Conservation (phyloP, 2,329 filamentous ascomycete genomes). For the Talaromyces amestolkiae region DNA sequence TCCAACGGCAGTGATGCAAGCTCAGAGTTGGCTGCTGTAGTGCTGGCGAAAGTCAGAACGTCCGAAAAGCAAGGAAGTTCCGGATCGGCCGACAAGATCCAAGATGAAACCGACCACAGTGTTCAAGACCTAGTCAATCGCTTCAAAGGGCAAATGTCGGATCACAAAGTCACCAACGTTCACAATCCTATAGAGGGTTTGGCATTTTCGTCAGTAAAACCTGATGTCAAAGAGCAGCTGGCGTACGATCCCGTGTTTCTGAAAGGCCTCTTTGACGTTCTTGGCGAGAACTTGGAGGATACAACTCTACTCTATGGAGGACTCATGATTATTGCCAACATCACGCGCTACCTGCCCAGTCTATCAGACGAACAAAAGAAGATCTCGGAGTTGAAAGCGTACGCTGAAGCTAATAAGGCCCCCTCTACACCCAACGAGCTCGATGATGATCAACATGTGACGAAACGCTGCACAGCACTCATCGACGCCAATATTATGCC, state of each 20-base stretch:
- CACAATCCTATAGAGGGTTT: constrained; percentile 83
- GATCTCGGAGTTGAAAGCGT: constrained; percentile 87
- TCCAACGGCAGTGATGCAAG: constrained; percentile 63
- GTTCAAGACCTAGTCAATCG: constrained; percentile 54
- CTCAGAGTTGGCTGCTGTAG: constrained; percentile 62
- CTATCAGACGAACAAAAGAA: constrained; percentile 89
- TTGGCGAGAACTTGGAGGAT: constrained; percentile 53
- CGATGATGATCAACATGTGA: constrained; percentile 73
- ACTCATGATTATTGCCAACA: constrained; percentile 79
- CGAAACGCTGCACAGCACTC: constrained; percentile 70
- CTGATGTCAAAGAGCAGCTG: constrained; percentile 79
- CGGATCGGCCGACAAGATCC: constrained; percentile 32
- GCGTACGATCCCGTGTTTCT: constrained; percentile 67
- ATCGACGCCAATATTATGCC: constrained; percentile 77
- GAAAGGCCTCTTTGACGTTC: constrained; percentile 59
- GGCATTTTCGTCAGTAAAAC: constrained; percentile 84
- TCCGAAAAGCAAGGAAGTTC: constrained; percentile 34
- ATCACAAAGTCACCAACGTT: constrained; percentile 53
- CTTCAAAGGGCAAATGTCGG: constrained; percentile 51
- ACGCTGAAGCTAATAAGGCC: constrained; percentile 79
- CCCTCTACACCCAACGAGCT: constrained; percentile 60
- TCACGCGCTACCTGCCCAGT: constrained; percentile 75
- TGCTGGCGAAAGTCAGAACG: constrained; percentile 63
- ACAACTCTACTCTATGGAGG: constrained; percentile 78
- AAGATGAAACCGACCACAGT: constrained; percentile 42